Conservation (phyloP, 495 filamentous ascomycete genomes). For the Sabuloglossum arenarium region DNA sequence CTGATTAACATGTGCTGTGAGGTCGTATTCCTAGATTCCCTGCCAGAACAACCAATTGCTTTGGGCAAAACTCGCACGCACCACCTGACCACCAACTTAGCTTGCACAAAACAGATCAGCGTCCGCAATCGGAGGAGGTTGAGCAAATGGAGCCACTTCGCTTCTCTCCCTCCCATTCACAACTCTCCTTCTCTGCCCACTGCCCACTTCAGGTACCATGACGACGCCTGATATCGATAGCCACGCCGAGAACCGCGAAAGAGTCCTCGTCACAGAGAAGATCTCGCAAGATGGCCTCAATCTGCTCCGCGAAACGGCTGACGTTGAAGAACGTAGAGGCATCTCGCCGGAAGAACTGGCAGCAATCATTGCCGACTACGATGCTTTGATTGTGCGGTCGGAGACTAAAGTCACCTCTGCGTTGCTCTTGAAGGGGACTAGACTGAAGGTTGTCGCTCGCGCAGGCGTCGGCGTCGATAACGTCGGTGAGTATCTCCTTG, state of each 20-base stretch:
- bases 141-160: not conserved
- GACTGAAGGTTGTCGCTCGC: conserved; percentile 48
- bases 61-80: not conserved
- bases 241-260: conserved; percentile 19
- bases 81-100: not conserved
- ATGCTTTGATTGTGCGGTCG: conserved; percentile 48
- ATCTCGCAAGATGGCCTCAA: conserved; percentile 50
- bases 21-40: not conserved
- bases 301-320: conserved; percentile 31
- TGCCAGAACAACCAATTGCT: not conserved
- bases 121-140: not conserved
- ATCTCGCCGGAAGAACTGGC: conserved; percentile 34
- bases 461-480: conserved; percentile 62
- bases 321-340: conserved; percentile 36
- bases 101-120: not conserved
- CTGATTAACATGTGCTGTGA: not conserved
- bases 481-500: conserved; percentile 21
- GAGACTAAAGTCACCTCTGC: conserved; percentile 47
- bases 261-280: conserved; percentile 48
- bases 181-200: not conserved
- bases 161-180: not conserved
- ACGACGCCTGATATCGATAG: not conserved
- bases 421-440: conserved; percentile 34
- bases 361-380: conserved; percentile 35
- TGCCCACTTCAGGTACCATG: conserved; percentile 8